Conservation (phyloP, 2,329 filamentous ascomycete species). For the Monosporascus sp. region DNA sequence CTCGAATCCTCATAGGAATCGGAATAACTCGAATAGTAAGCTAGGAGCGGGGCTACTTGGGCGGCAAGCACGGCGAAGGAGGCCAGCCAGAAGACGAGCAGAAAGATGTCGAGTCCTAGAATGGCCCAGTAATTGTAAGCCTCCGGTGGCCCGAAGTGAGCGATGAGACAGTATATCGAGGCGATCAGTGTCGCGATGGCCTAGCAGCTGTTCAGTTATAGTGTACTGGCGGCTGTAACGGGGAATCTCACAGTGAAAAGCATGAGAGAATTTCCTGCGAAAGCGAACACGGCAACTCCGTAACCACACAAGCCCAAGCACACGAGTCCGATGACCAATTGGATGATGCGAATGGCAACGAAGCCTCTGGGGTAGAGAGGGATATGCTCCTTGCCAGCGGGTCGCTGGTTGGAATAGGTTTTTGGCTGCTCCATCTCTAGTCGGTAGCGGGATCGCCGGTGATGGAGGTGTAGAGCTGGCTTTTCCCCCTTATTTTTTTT, state of each 20-base stretch:
- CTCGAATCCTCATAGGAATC: neutral
- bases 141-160: constrained; percentile 32
- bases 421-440: constrained; percentile 9
- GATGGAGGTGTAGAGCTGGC: too few species aligned
- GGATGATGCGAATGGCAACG: constrained; percentile 37
- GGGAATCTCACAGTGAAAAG: constrained; percentile 36
- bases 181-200: constrained; percentile 38
- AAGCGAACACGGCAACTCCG: constrained; percentile 27
- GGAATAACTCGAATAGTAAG: constrained; percentile 1
- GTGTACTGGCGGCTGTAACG: constrained; percentile 2
- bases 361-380: constrained; percentile 40
- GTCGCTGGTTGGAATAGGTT: constrained; percentile 25
- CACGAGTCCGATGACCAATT: constrained; percentile 39
- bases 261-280: constrained; percentile 19
- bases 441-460: too few species aligned
- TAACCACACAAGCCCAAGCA: constrained; percentile 44
- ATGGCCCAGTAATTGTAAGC: constrained; percentile 50
- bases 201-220: constrained; percentile 21
- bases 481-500: too few species aligned
- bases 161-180: constrained; percentile 40
- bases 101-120: constrained; percentile 44
- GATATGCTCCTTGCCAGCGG: constrained; percentile 38
- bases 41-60: constrained; percentile 19
- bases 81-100: constrained; percentile 47
- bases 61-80: constrained; percentile 37